Evolutionary conservation across 768 basidiomycete genomes (phyloP).

Genomic region (Sarcodon aspratus): DNA sequence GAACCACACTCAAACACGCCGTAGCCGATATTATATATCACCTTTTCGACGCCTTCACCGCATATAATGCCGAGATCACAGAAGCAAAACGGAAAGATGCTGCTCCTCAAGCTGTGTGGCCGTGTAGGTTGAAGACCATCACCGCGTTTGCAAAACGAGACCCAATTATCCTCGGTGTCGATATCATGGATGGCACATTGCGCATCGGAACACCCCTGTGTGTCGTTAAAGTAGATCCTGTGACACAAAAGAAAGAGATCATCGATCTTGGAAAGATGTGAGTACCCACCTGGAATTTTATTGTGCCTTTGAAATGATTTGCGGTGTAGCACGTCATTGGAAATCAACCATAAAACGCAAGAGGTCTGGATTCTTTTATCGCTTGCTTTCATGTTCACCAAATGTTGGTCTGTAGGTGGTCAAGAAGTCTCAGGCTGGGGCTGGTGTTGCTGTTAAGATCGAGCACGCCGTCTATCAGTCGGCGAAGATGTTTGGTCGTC

Average conservation of each 20-base stretch:
- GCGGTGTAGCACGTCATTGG: constrained; percentile 70
- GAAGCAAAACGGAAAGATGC: constrained; percentile 91
- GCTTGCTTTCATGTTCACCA: neutral
- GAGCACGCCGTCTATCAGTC: constrained; percentile 95
- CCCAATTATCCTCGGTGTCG: constrained; percentile 94
- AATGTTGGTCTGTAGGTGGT: constrained; percentile 43
- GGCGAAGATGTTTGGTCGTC: constrained; percentile 90
- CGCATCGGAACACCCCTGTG: constrained; percentile 91
- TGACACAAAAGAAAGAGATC: constrained; percentile 82
- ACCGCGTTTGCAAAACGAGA: constrained; percentile 95
- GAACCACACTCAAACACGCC: neutral
- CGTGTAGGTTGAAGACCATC: constrained; percentile 85
- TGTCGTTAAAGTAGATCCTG: constrained; percentile 85
- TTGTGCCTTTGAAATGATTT: constrained; percentile 1
- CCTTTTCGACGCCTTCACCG: constrained; percentile 91
- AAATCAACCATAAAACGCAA: constrained; percentile 89
- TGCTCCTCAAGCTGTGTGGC: constrained; percentile 94
- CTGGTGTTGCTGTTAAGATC: constrained; percentile 96
- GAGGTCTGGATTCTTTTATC: constrained; percentile 39
- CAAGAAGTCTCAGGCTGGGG: constrained; percentile 92
- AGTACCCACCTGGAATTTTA: constrained; percentile 15
- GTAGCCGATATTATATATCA: constrained; percentile 98
- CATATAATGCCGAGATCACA: constrained; percentile 82
- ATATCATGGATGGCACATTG: constrained; percentile 87
- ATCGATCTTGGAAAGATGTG: constrained; percentile 92